Evolutionary conservation across 2,329 filamentous ascomycete species (phyloP), one percentile per base, ranked within the genome.

Genomic region (Didymella pomorum): DNA sequence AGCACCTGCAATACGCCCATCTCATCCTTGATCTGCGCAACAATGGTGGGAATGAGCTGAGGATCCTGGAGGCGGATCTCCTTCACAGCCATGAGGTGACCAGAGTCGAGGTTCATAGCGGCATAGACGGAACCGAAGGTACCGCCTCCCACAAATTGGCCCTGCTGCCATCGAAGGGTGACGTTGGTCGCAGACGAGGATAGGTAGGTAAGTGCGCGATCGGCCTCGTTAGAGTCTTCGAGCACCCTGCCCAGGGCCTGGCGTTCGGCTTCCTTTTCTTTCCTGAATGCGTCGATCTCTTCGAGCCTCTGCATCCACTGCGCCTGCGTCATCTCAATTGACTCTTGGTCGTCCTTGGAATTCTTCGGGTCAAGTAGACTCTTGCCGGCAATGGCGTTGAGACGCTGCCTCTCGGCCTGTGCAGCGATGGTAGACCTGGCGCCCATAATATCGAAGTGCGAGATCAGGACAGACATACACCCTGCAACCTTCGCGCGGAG

Each of bases 371-470:
- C 93, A 63, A 95, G 83, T 63, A 89, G 86, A 70, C 90, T 87
- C 71, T 93, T 90, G 26, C 89, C 89, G 52, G 90, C 86, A 58
- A 93, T 82, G 26, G 91, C 89, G 69, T 97, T 94, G 65, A 93
- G 85, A 42, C 91, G 86, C 73, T 96, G 92, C 75, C 92, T 93
- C 79, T 99, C 95, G 2, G 93, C 92, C 78, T 97, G 93, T 4
- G 95, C 95, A 11, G 95, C 95, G 62, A 97, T 84, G 41, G 89
- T 97, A 7, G 93, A 97, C 70, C 94, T 88, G 25, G 95, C 95
- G 23, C 95, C 95, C 90, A 99, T 97, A 78, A 99, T 98, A 76
- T 99, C 95, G 71, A 99, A 99, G 78, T 99, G 95, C 10, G 93
- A 97, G 66, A 99, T 98, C 47, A 99, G 83, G 23, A 99, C 84